Conservation (phyloP, 208 protist species). For the Acanthamoeba culbertsoni region DNA sequence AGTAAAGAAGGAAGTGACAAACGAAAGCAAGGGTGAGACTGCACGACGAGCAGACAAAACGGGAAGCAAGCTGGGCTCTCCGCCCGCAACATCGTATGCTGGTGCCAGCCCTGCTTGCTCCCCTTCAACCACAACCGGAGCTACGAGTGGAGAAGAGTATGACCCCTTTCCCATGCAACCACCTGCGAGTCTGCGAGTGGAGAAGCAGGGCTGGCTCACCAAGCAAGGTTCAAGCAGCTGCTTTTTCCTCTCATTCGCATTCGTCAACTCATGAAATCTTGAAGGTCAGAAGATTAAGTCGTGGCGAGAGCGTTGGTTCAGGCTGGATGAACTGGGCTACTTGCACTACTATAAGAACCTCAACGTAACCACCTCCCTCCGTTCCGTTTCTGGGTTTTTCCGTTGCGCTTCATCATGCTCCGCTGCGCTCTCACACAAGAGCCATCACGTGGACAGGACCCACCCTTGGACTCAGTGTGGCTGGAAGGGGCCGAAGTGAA, state of each 20-base stretch:
- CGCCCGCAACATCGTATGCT: too few relatives aligned
- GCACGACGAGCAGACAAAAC: not conserved
- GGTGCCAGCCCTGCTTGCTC: not conserved
- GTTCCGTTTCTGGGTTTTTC: too few relatives aligned
- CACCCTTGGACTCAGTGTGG: not conserved
- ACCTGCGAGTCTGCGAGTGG: not conserved
- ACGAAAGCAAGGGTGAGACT: not conserved
- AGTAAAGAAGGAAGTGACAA: not conserved
- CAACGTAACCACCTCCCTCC: not conserved
- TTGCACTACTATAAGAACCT: not conserved
- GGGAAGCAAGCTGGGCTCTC: too few relatives aligned
- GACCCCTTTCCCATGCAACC: not conserved
- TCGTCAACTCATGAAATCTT: not conserved
- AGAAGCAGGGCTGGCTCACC: constrained; percentile 52
- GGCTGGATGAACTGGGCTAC: not conserved
- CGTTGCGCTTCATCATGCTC: too few relatives aligned
- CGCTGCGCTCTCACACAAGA: too few relatives aligned
- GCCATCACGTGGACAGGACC: not conserved
- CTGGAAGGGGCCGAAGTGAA: not conserved
- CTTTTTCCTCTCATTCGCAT: not conserved
- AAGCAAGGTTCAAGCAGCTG: not conserved
- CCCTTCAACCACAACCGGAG: not conserved
- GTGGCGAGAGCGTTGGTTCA: constrained; percentile 9
- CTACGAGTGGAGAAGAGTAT: not conserved
- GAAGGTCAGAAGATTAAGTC: constrained; percentile 9